Evolutionary conservation across 106 monocot species (phyloP), one percentile per base, ranked within the genome.

Genomic region (Platanthera zijinensis): DNA sequence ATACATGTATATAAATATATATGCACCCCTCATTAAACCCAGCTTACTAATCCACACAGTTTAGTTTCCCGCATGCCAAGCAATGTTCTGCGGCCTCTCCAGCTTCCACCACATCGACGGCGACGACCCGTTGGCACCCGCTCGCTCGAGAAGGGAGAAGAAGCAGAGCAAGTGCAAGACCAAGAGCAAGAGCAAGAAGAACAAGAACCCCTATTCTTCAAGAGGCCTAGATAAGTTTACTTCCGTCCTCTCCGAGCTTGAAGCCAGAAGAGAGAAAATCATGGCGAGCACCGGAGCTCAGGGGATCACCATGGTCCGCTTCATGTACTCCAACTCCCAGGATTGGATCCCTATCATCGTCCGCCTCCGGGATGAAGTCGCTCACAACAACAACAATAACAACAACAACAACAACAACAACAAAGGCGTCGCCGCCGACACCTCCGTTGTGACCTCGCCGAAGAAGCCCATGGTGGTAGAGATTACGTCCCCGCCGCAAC

Each of bases 191-290:
- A 39, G 39, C 39, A 39, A 39, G 39, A 39, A 39, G 54, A 74
- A 57, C 76, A 83, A 87, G 78, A 90, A 90, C 71, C 90, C 90
- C 0, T 90, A 87, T 64, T 74, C 90, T 7, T 50, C 75, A 10
- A 74, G 90, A 50, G 90, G 90, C 46, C 79, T 87, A 5, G 87
- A 90, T 62, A 90, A 90, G 82, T 90, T 85, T 81, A 83, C 87
- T 13, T 76, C 76, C 1, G 85, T 90, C n/a, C 48, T 90, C 11
- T 72, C 87, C 7, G 90, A 90, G 68, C 87, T 87, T 47, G 83
- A 83, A 63, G 80, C 85, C 17, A 72, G 61, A 61, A 75, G 78
- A 57, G 83, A 83, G 80, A 76, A 80, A 73, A 87, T 90, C 76
- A 72, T 87, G 52, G 74, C 84, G 5, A 72, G 17, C 17, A 30